Conservation (phyloP, 257 asterid species). For the Verbascum thapsus region DNA sequence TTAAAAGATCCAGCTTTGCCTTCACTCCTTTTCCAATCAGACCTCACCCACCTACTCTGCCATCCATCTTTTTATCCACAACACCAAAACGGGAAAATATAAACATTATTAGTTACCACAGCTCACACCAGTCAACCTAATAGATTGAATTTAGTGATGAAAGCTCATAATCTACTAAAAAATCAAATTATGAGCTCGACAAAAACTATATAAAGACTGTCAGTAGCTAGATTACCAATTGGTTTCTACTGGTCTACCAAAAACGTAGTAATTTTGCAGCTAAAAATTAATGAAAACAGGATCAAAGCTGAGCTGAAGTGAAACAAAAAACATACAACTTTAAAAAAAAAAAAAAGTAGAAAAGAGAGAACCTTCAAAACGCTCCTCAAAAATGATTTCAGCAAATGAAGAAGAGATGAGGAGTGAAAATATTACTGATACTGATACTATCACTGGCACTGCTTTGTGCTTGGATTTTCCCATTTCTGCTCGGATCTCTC, state of each 20-base stretch:
- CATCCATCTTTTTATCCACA: constrained; percentile 79
- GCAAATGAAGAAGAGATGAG: constrained; percentile 44
- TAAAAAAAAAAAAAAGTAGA: not conserved
- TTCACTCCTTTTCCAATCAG: constrained; percentile 91
- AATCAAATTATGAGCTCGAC: constrained; percentile 6
- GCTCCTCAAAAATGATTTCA: constrained; percentile 86
- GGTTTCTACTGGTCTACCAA: not conserved
- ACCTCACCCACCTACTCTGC: constrained; percentile 86
- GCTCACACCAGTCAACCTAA: not conserved
- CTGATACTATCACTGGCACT: constrained; percentile 10
- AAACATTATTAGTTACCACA: not conserved
- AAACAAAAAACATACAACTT: not conserved
- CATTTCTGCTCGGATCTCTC: constrained; percentile 28
- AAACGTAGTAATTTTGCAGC: too few relatives aligned
- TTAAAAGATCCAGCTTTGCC: constrained; percentile 93
- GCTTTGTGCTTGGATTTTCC: constrained; percentile 35
- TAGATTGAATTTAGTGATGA: not conserved
- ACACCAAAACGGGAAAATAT: constrained; percentile 12
- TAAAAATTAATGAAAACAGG: too few relatives aligned
- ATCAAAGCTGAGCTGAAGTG: too few relatives aligned
- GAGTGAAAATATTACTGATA: constrained; percentile 32
- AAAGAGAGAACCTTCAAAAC: constrained; percentile 65
- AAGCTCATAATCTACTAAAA: constrained; percentile 1
- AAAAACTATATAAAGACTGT: too few relatives aligned
- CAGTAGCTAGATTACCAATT: constrained; percentile 11